A percentile compares a stretch with the other conserved stretches of the same genome.
These are phyloP conservation scores for Russula sp. DNA, from an alignment of 768 basidiomycete genomes.

Conservation along the genomic window DNA sequence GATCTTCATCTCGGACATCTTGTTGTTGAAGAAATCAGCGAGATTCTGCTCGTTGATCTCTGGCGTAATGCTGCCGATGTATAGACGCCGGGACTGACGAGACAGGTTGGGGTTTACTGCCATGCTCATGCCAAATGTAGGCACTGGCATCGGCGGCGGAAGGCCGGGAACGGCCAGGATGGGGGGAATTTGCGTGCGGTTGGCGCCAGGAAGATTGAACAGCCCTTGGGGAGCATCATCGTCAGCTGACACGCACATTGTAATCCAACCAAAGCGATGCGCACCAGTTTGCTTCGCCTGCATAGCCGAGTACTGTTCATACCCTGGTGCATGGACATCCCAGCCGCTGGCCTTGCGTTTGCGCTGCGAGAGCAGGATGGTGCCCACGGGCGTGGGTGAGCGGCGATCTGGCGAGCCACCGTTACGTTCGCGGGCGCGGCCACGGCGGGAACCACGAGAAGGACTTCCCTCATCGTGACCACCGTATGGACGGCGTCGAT, in stretches of 20 bases:
- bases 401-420: slow-evolving; percentile 70
- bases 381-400: slow-evolving; percentile 86
- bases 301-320: slow-evolving; percentile 89
- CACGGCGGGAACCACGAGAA: slow-evolving; percentile 35
- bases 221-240: slow-evolving; percentile 51
- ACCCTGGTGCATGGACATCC: slow-evolving; percentile 94
- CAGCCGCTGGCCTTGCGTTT: slow-evolving; percentile 88
- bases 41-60: slow-evolving; percentile 92
- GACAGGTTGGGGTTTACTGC: slow-evolving; percentile 84
- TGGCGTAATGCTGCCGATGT: slow-evolving; percentile 94
- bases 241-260: background rate
- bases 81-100: slow-evolving; percentile 91
- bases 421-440: slow-evolving; percentile 44
- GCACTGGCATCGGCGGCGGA: slow-evolving; percentile 76
- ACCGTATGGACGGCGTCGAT: slow-evolving; percentile 25
- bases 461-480: slow-evolving; percentile 31
- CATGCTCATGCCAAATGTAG: slow-evolving; percentile 80
- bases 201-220: slow-evolving; percentile 94
- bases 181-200: slow-evolving; percentile 79
- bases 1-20: slow-evolving; percentile 90
- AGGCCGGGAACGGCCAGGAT: slow-evolving; percentile 76
- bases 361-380: slow-evolving; percentile 73
- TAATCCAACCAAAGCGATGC: slow-evolving; percentile 3
- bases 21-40: slow-evolving; percentile 89
- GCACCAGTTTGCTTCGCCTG: slow-evolving; percentile 98